These are phyloP conservation scores for Candida tunisiensis DNA, from an alignment of 1,139 yeast genomes.

Conservation along the genomic window DNA sequence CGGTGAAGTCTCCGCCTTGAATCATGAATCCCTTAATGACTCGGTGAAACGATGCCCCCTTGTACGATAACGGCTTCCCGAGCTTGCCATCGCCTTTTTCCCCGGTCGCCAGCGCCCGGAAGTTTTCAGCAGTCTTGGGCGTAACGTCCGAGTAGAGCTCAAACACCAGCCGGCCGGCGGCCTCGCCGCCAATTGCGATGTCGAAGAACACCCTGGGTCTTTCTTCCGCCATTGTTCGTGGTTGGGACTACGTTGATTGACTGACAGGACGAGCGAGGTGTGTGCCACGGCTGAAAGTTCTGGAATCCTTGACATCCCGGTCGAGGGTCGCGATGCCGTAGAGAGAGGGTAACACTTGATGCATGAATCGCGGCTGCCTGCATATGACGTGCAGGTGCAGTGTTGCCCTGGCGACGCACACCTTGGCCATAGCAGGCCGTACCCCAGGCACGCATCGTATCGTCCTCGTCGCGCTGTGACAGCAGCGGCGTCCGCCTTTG, in stretches of 20 bases:
- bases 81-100: slow-evolving; percentile 53
- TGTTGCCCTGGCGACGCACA: no score
- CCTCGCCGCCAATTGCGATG: slow-evolving; percentile 48
- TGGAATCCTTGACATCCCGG: slow-evolving; percentile 2
- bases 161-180: slow-evolving; percentile 44
- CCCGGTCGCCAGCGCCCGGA: slow-evolving; percentile 52
- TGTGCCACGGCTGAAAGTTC: slow-evolving; percentile 4
- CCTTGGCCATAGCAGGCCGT: no score
- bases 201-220: slow-evolving; percentile 14
- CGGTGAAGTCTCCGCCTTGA: slow-evolving; percentile 96
- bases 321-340: slow-evolving; percentile 4
- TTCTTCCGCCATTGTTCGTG: neutral
- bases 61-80: slow-evolving; percentile 68
- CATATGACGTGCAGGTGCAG: no score
- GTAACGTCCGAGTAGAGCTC: slow-evolving; percentile 58
- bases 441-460: no score
- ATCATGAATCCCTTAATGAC: slow-evolving; percentile 89
- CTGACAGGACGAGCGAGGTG: slow-evolving; percentile 6
- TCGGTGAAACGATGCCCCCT: slow-evolving; percentile 80
- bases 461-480: no score
- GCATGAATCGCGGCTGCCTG: slow-evolving; percentile 2
- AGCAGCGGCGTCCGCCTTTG: no score
- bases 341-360: slow-evolving; percentile 2
- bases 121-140: slow-evolving; percentile 85
- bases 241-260: neutral